These are phyloP conservation scores for Stygiomarasmius scandens DNA, from an alignment of 1,284 basidiomycete species.

Conservation along the genomic window DNA sequence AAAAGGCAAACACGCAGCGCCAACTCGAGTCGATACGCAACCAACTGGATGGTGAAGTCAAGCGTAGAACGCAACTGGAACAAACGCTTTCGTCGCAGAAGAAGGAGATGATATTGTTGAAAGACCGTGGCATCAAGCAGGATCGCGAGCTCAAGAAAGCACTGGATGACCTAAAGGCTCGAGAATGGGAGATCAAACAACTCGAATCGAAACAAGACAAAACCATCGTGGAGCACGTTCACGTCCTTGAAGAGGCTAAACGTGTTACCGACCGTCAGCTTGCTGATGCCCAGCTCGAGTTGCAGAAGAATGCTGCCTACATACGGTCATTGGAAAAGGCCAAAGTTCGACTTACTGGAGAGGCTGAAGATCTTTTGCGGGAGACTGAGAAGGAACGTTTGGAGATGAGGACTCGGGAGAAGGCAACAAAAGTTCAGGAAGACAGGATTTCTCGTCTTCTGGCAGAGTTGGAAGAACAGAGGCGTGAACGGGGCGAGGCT, in stretches of 20 bases:
- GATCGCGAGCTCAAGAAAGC: slow-evolving; percentile 84
- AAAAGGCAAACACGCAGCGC: slow-evolving; percentile 73
- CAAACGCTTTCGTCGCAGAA: slow-evolving; percentile 67
- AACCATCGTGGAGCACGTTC: slow-evolving; percentile 98
- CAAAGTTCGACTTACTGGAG: slow-evolving; percentile 74
- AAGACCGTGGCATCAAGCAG: slow-evolving; percentile 72
- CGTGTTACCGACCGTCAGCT: slow-evolving; percentile 94
- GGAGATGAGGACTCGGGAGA: slow-evolving; percentile 69
- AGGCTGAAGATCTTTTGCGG: slow-evolving; percentile 84
- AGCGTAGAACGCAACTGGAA: slow-evolving; percentile 76
- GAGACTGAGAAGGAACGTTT: slow-evolving; percentile 77
- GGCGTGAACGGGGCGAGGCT: slow-evolving; percentile 62
- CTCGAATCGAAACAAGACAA: slow-evolving; percentile 91
- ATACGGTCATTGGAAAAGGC: slow-evolving; percentile 86
- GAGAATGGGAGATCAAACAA: slow-evolving; percentile 87
- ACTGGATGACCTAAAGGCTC: slow-evolving; percentile 76
- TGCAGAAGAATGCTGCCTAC: slow-evolving; percentile 74
- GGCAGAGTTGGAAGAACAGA: slow-evolving; percentile 66
- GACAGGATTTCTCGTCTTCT: slow-evolving; percentile 58
- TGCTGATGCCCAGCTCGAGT: slow-evolving; percentile 75
- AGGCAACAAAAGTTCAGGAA: slow-evolving; percentile 60
- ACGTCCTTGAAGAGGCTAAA: slow-evolving; percentile 97
- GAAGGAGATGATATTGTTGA: slow-evolving; percentile 67
- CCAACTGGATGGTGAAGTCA: slow-evolving; percentile 69
- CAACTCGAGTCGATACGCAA: slow-evolving; percentile 72